These are phyloP conservation scores for Mycena indigotica DNA, from an alignment of 768 basidiomycete species.

Conservation along the genomic window DNA sequence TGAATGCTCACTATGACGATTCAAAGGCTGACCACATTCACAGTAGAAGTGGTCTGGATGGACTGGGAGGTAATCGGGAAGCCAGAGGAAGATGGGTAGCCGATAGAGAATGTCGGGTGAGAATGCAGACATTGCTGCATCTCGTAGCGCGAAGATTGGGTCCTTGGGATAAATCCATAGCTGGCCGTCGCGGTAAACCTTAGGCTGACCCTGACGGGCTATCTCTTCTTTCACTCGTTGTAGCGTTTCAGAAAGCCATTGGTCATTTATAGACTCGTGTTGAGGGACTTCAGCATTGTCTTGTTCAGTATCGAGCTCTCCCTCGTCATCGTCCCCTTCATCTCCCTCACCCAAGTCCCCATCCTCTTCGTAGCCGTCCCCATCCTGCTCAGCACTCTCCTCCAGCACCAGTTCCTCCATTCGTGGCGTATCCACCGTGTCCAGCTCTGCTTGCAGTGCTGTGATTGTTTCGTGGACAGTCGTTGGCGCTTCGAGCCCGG, in stretches of 20 bases:
- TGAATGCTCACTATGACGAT: background rate
- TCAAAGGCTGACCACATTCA: slow-evolving; percentile 1
- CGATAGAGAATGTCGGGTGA: background rate
- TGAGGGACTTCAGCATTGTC: background rate
- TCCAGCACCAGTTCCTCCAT: too few species aligned
- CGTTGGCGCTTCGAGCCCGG: background rate
- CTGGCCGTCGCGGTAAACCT: background rate
- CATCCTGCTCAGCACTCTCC: background rate
- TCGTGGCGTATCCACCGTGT: too few species aligned
- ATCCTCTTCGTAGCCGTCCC: background rate
- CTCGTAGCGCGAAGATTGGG: background rate
- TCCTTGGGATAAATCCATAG: background rate
- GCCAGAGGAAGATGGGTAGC: background rate
- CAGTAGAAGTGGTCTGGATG: background rate
- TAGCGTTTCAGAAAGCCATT: background rate
- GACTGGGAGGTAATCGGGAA: background rate
- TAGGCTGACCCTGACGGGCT: background rate
- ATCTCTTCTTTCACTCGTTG: background rate
- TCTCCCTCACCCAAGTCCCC: background rate
- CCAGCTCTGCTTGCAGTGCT: too few species aligned
- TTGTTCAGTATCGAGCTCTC: background rate
- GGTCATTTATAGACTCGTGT: background rate
- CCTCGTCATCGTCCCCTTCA: background rate
- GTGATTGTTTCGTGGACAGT: background rate
- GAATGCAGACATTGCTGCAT: background rate